These are phyloP conservation scores for Fusarium falciforme DNA, from an alignment of 2,329 filamentous ascomycete species.

Conservation along the genomic window DNA sequence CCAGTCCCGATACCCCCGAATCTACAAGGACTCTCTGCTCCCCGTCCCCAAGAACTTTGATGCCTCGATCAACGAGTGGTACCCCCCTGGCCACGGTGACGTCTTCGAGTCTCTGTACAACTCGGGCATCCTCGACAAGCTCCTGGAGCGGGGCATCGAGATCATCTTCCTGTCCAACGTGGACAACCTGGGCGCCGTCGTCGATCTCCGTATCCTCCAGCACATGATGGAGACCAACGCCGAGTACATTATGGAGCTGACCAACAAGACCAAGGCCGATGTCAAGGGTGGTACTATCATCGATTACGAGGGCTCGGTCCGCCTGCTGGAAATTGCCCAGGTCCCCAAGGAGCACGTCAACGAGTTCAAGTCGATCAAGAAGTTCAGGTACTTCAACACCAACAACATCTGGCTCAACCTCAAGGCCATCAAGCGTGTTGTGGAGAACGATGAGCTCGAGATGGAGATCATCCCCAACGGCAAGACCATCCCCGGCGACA, in stretches of 20 bases:
- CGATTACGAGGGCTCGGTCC: conserved; percentile 96
- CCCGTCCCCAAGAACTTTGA: conserved; percentile 91
- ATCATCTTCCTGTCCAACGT: conserved; percentile 99
- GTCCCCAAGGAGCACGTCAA: conserved; percentile 99
- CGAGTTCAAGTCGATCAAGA: conserved; percentile 99
- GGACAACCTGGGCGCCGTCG: conserved; percentile 97
- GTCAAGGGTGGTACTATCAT: conserved; percentile 99
- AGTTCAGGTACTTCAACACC: conserved; percentile 99
- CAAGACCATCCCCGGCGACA: conserved; percentile 98
- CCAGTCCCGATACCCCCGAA: conserved; percentile 97
- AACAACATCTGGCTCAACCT: conserved; percentile 99
- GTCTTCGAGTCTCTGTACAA: conserved; percentile 99
- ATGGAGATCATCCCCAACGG: conserved; percentile 99
- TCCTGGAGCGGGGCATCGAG: conserved; percentile 94
- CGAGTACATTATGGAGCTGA: conserved; percentile 99
- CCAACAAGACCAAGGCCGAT: conserved; percentile 99
- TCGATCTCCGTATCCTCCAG: conserved; percentile 97
- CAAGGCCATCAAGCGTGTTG: conserved; percentile 96
- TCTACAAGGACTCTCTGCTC: conserved; percentile 97
- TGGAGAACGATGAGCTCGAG: conserved; percentile 97
- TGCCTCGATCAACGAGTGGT: conserved; percentile 95
- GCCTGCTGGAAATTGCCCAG: conserved; percentile 97
- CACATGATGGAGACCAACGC: conserved; percentile 98
- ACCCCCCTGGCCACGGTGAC: conserved; percentile 98
- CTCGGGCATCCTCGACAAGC: conserved; percentile 96